These are phyloP conservation scores for Gyromitra esculenta DNA, from an alignment of 2,329 filamentous ascomycete genomes.

Conservation along the genomic window DNA sequence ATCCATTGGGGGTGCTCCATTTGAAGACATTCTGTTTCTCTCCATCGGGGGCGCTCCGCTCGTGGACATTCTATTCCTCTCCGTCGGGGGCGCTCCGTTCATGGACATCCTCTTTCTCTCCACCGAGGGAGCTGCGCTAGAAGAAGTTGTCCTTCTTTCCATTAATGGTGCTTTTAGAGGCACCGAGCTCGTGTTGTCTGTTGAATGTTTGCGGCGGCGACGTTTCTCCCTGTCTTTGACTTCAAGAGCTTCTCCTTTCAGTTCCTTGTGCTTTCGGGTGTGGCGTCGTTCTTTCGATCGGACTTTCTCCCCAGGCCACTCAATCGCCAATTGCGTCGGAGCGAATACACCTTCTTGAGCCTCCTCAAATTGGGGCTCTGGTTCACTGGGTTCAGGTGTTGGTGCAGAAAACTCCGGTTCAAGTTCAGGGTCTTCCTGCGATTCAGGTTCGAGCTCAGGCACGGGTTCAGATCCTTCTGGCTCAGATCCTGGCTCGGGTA, in stretches of 20 bases:
- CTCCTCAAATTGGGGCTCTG: conserved; percentile 42
- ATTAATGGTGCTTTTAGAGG: conserved; percentile 34
- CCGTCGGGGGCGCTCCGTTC: conserved; percentile 15
- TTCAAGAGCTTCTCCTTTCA: conserved; percentile 25
- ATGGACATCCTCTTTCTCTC: conserved; percentile 37
- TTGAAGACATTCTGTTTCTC: conserved; percentile 28
- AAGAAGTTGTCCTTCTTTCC: conserved; percentile 36
- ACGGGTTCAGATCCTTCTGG: conserved; percentile 38
- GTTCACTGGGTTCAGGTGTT: conserved; percentile 45
- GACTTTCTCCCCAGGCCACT: conserved; percentile 37
- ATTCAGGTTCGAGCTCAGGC: conserved; percentile 42
- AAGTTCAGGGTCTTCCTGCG: conserved; percentile 27
- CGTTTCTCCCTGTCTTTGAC: conserved; percentile 40
- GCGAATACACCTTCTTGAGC: conserved; percentile 38
- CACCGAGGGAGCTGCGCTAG: conserved; percentile 34
- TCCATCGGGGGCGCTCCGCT: conserved; percentile 33
- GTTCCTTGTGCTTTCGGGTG: conserved; percentile 39
- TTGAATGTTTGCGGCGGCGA: conserved; percentile 26
- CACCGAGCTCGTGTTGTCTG: conserved; percentile 17
- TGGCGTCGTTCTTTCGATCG: conserved; percentile 42
- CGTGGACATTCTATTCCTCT: conserved; percentile 30
- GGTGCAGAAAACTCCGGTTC: conserved; percentile 39
- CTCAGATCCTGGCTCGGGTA: conserved; percentile 37
- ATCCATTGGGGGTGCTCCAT: conserved; percentile 33
- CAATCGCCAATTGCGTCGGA: conserved; percentile 27